Base-by-base conservation (phyloP, 2,329 filamentous ascomycete species). In the Talaromyces albobiverticillius region DNA sequence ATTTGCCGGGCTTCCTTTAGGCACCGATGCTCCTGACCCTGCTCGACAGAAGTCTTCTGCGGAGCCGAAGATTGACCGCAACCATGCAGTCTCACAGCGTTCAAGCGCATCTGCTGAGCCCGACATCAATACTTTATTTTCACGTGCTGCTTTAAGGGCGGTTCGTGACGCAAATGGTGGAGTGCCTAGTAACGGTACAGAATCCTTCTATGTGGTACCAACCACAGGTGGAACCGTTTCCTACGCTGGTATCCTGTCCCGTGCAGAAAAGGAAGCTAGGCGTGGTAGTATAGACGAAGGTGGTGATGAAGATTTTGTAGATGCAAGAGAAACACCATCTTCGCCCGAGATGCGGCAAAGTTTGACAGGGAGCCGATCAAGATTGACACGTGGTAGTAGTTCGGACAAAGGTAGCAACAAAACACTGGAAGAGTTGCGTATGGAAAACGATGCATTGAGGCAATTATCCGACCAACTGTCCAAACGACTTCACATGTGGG, bases 141-240 rank as follows among this genome's bases (percentile, higher is more conserved):
- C 91, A 38, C 86, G 85, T 60, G 90, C 93, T 11, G 90, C 93
- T 3, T 80, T 97, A 51, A 83, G 87, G 49, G 90, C 92, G 1
- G 80, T 96, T 40, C 81, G 84, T 18, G 85, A 89, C 53, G 86
- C 87, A 45, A 71, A 74, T 26, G 84, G 83, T 0, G 79, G 80
- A 14, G 67, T 73, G n/a, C 72, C 76, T 11, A 82, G 80, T 55
- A 88, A 89, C 63, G 59, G 72, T 3, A 76, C 77, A 6, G 81
- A 83, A 60, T 94, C 89, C 8, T 99, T 99, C 75, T 97, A 96
- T 68, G 88, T 97, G 1, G 94, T 99, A 1, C 94, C 93, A 3
- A 89, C 89, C 0, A 90, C 89, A 16, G 93, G 94, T 4, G 91
- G 93, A 59, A 96, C 91, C 2, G 87, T 92, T 57, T 94, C 91